Evolutionary conservation across 495 filamentous ascomycete genomes (phyloP), one percentile per base, ranked within the genome.

Genomic region (Penicillium bovifimosum): DNA sequence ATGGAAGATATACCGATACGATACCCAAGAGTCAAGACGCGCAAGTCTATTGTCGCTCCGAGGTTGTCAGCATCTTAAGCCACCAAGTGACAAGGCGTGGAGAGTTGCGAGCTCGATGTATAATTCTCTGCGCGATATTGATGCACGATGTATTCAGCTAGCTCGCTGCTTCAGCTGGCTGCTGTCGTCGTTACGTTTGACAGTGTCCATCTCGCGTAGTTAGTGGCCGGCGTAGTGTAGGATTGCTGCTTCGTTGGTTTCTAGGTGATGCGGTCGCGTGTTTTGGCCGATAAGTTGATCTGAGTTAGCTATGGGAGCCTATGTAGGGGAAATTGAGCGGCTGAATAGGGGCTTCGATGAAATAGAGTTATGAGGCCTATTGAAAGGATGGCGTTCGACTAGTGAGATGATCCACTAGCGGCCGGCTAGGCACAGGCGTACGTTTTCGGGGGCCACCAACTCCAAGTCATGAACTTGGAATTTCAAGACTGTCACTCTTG

Each of bases 391-490:
- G 13, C 14, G 11, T 18, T 14, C 20, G 24, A 17, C 24, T 36
- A 36, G 10, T 7, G 10, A 32, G 17, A 16, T n/a, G 16, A 16
- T 28, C 41, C 41, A 44, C n/a, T 32, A 44, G 41, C 31, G 6
- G 13, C 17, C 9, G 28, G 16, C 29, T 27, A n/a, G 10, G 2
- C 26, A 14, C 1, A 5, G 10, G 18, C 18, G 1, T 40, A 6
- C 0, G 16, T 14, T 14, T 36, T 36, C 34, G 13, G 34, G 32
- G n/a, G 13, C 10, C 17, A 40, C 24, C 47, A 39, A 38, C 40
- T 32, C n/a, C n/a, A n/a, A n/a, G n/a, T n/a, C n/a, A 40, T 40
- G 41, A 52, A 40, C 6, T 17, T 43, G 28, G 48, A 45, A 61
- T 56, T 55, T 59, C 62, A 34, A 13, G 8, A 11, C 20, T 24